Evolutionary conservation across 2,329 filamentous ascomycete species (phyloP), one percentile per base, ranked within the genome.

Genomic region (Trichoderma gracile): DNA sequence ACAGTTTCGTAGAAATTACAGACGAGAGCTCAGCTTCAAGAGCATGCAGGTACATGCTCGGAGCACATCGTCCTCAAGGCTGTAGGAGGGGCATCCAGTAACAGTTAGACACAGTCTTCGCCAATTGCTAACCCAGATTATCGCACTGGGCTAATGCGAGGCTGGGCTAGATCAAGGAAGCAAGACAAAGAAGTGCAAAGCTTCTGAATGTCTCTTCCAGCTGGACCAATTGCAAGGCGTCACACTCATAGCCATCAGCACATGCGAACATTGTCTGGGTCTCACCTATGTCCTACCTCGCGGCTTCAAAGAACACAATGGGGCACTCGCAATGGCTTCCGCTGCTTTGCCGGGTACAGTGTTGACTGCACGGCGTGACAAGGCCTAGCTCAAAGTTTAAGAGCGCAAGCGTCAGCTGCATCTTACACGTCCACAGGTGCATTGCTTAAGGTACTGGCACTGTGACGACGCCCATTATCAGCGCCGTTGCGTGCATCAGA

Each of bases 291-390:
- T 47, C 43, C 45, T 65, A 56, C 57, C 33, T 55, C 49, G 40
- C 50, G 60, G 38, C 55, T 56, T 38, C 55, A 59, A 49, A n/a
- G n/a, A 49, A 46, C 42, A 65, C 63, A 65, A 65, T 65, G 59
- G 45, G 45, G 47, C 25, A 15, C 52, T 42, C 12, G 56, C 55
- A 49, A 54, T 38, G 43, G 42, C 21, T 19, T 12, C 33, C 55
- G 50, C 5, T 10, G 25, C 27, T 9, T 14, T 46, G 17, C 52
- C 12, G 23, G n/a, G 33, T 19, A 60, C 55, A 54, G 56, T 61
- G 14, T 27, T 5, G 8, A 0, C 6, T 33, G 23, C 56, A 65
- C 56, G 42, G 50, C 25, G n/a, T 27, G 25, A 54, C 19, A 23
- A 23, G 27, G 40, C 27, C 56, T 55, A 53, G 38, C 40, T 43